Percentiles rank a stretch among this genome's conserved stretches.
phyloP scores from a whole-genome alignment of 495 filamentous ascomycete species.

The Penicillium mononematosum region DNA sequence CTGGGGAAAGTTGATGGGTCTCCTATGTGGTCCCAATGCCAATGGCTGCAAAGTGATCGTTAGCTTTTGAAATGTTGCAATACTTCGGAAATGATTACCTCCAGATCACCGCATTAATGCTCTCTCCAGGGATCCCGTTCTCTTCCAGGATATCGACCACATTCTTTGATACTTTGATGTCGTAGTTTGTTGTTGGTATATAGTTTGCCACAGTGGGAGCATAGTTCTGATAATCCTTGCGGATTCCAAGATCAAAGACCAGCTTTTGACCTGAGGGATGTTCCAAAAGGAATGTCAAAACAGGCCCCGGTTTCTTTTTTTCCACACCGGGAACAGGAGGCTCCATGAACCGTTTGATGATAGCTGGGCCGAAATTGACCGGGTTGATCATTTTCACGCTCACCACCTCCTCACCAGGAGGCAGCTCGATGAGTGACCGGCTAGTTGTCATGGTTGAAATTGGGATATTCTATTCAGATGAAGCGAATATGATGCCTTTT shows the following conservation, averaged over 20 bases:
- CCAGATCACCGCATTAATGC: slow-evolving; percentile 7
- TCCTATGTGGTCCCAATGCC: slow-evolving; percentile 59
- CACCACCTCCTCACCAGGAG: slow-evolving; percentile 23
- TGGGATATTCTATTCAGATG: background rate
- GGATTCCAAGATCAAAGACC: slow-evolving; percentile 7
- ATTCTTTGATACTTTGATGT: background rate
- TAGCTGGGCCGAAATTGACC: slow-evolving; percentile 24
- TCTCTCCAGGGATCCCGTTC: background rate
- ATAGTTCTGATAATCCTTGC: slow-evolving; percentile 2
- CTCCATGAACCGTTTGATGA: slow-evolving; percentile 24
- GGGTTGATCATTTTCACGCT: slow-evolving; percentile 24
- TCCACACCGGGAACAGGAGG: slow-evolving; percentile 23
- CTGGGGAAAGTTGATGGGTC: slow-evolving; percentile 48
- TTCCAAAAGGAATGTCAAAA: slow-evolving; percentile 24
- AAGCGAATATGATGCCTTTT: background rate
- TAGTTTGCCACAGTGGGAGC: background rate
- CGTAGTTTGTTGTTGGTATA: background rate
- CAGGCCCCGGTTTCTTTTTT: slow-evolving; percentile 18
- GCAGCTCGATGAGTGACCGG: slow-evolving; percentile 40
- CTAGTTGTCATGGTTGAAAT: background rate
- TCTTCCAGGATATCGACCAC: slow-evolving; percentile 1
- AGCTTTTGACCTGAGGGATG: slow-evolving; percentile 20
- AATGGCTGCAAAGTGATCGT: slow-evolving; percentile 40
- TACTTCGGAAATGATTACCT: background rate
- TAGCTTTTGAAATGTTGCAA: background rate